Percentiles rank a stretch among this genome's conserved stretches.
These are phyloP conservation scores for Bruguiera gymnorhiza DNA, from an alignment of 345 rosid species.

Conservation along the genomic window DNA sequence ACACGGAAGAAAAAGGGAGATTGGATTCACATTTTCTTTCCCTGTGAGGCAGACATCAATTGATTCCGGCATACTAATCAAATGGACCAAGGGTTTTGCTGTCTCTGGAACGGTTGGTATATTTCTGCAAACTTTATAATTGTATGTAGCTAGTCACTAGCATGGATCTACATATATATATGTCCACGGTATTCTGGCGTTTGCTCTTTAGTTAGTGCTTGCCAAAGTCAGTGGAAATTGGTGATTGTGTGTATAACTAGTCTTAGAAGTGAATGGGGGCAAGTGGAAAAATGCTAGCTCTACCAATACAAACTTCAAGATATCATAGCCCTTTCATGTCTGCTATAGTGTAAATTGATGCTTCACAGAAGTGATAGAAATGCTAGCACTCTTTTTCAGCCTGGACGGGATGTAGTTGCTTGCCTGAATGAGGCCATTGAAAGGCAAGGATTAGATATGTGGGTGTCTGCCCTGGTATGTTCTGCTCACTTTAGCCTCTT, in stretches of 20 bases:
- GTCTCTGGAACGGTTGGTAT: constrained; percentile 79
- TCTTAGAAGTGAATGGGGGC: neutral
- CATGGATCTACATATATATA: too few species aligned
- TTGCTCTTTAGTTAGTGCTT: too few species aligned
- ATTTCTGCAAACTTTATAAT: neutral
- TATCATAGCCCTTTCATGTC: too few species aligned
- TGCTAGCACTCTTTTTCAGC: constrained; percentile 32
- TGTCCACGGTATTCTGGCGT: too few species aligned
- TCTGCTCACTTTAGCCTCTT: neutral
- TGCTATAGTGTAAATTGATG: neutral
- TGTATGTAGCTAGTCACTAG: too few species aligned
- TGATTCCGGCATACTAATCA: constrained; percentile 69
- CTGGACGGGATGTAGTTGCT: constrained; percentile 71
- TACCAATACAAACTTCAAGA: too few species aligned
- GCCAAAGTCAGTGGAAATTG: neutral
- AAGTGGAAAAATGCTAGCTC: too few species aligned
- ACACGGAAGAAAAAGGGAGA: constrained; percentile 61
- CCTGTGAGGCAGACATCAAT: constrained; percentile 75
- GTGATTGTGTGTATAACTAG: neutral
- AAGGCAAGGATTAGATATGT: constrained; percentile 59
- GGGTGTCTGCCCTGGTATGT: constrained; percentile 74
- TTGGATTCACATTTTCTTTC: constrained; percentile 88
- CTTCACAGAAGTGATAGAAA: neutral
- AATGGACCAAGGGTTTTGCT: constrained; percentile 86
- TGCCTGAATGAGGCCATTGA: constrained; percentile 85